A percentile compares a stretch with the other conserved stretches of the same genome.
phyloP scores from a whole-genome alignment of 257 asterid genomes.

The Ilex asprella region DNA sequence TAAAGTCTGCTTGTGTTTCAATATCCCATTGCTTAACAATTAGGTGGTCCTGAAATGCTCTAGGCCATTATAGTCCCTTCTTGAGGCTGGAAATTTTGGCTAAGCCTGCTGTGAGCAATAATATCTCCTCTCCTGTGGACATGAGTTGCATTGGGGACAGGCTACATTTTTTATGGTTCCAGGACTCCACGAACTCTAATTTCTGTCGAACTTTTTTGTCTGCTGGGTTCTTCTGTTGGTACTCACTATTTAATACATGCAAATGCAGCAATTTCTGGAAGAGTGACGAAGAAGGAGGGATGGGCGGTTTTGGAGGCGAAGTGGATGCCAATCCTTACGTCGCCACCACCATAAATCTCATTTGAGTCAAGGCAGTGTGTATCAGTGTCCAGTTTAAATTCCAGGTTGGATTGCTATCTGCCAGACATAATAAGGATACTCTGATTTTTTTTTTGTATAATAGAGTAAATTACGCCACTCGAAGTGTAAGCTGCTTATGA shows the following conservation, averaged over 20 bases:
- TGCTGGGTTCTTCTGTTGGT: too few relatives aligned
- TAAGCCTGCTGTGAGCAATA: too few relatives aligned
- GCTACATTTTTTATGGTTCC: too few relatives aligned
- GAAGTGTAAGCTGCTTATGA: constrained; percentile 23
- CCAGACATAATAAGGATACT: constrained; percentile 16
- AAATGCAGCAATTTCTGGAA: constrained; percentile 80
- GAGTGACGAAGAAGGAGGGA: constrained; percentile 73
- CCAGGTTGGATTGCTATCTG: constrained; percentile 16
- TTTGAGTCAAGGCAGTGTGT: constrained; percentile 29
- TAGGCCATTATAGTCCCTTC: too few relatives aligned
- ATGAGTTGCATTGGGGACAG: too few relatives aligned
- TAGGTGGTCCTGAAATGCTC: too few relatives aligned
- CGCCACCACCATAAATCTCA: constrained; percentile 82
- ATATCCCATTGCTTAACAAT: too few relatives aligned
- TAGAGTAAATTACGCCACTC: constrained; percentile 21
- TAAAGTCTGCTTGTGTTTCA: too few relatives aligned
- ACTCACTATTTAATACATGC: constrained; percentile 1
- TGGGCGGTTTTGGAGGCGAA: constrained; percentile 62
- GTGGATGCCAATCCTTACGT: constrained; percentile 74
- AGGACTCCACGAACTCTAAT: too few relatives aligned
- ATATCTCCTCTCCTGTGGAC: too few relatives aligned
- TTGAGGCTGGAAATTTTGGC: too few relatives aligned
- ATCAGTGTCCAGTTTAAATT: constrained; percentile 23
- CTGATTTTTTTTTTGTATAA: constrained; percentile 25
- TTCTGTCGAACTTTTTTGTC: too few relatives aligned